Evolutionary conservation across 805 yeast species (phyloP).

Genomic region (Barnettozyma siamensis): DNA sequence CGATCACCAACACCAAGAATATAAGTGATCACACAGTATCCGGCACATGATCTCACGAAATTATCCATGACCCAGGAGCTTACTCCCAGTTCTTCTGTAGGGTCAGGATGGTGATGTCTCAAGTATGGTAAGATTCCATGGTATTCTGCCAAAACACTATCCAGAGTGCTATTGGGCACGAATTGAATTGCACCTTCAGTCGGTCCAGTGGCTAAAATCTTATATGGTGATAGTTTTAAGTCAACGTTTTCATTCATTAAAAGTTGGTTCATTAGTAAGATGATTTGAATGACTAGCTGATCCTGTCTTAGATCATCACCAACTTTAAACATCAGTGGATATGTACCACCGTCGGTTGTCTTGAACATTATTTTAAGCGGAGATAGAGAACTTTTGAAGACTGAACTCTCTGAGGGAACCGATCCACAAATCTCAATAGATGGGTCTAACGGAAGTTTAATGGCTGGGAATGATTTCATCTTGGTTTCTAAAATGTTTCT

Average conservation of each 20-base stretch:
- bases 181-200: conserved; percentile 91
- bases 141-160: conserved; percentile 63
- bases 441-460: conserved; percentile 82
- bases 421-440: conserved; percentile 67
- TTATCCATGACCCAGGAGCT: conserved; percentile 74
- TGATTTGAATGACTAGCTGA: conserved; percentile 92
- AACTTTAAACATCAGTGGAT: conserved; percentile 85
- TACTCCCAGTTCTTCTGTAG: conserved; percentile 29
- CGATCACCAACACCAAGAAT: conserved; percentile 95
- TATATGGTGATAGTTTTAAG: conserved; percentile 79
- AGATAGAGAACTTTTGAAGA: conserved; percentile 85
- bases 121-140: conserved; percentile 76
- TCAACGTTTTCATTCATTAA: conserved; percentile 87
- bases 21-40: conserved; percentile 94
- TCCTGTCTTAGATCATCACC: conserved; percentile 96
- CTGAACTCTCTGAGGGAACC: conserved; percentile 71
- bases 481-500: conserved; percentile 37
- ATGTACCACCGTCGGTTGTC: conserved; percentile 45
- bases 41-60: conserved; percentile 93
- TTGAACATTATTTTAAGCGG: conserved; percentile 81
- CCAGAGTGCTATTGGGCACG: conserved; percentile 87
- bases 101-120: conserved; percentile 57
- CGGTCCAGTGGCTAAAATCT: conserved; percentile 84
- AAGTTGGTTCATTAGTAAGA: conserved; percentile 83
- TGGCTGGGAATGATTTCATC: conserved; percentile 44